A percentile compares a stretch with the other conserved stretches of the same genome.
Evolutionary conservation across 495 filamentous ascomycete genomes (phyloP).

Genomic region (Neurospora sp.): DNA sequence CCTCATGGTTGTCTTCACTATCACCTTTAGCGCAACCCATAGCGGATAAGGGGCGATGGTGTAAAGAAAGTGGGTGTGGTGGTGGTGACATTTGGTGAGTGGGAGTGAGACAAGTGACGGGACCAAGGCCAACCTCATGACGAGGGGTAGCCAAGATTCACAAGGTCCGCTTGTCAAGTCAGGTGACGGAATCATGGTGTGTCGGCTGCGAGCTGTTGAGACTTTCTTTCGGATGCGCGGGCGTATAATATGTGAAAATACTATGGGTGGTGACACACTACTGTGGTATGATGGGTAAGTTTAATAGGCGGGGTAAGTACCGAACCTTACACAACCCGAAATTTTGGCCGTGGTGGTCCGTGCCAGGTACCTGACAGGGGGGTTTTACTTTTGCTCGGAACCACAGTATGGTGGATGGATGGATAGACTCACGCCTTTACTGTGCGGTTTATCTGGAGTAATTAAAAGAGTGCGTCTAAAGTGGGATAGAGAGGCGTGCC

Average conservation of each 20-base stretch:
- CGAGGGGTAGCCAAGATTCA: neutral
- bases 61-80: neutral
- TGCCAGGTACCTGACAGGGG: no score
- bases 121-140: slow-evolving; percentile 2
- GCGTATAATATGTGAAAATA: neutral
- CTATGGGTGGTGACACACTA: neutral
- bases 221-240: neutral
- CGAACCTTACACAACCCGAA: no score
- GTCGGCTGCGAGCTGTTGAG: neutral
- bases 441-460: neutral
- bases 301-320: no score
- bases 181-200: slow-evolving; percentile 3
- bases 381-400: no score
- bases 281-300: no score
- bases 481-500: neutral
- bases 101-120: slow-evolving; percentile 5
- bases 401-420: neutral
- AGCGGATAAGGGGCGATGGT: neutral
- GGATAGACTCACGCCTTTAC: neutral
- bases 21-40: neutral
- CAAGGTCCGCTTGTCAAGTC: neutral
- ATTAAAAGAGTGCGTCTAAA: neutral
- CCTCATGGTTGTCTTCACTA: neutral
- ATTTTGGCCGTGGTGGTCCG: no score
- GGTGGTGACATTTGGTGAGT: neutral